A percentile compares a stretch with the other conserved stretches of the same genome.
These are phyloP conservation scores for Lagenidium giganteum DNA, from an alignment of 352 stramenopile genomes.

Conservation along the genomic window DNA sequence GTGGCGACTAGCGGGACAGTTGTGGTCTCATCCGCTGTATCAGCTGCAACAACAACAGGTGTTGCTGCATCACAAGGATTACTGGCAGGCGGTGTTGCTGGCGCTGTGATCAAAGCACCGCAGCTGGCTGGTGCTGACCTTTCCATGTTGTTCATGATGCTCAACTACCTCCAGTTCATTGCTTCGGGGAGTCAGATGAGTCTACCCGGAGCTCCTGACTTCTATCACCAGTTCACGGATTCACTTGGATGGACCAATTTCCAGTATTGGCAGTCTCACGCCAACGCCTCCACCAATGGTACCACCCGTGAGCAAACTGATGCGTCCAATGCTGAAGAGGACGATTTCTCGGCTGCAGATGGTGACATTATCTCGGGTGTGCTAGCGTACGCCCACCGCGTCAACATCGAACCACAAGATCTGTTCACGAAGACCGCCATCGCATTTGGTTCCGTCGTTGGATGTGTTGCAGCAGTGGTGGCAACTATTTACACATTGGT, in stretches of 20 bases:
- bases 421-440: slow-evolving; percentile 72
- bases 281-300: no score
- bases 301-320: slow-evolving; percentile 4
- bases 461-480: slow-evolving; percentile 45
- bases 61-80: slow-evolving; percentile 22
- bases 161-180: slow-evolving; percentile 74
- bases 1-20: slow-evolving; percentile 28
- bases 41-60: slow-evolving; percentile 10
- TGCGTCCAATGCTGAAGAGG: slow-evolving; percentile 20
- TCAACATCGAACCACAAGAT: slow-evolving; percentile 60
- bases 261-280: no score
- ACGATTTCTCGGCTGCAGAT: slow-evolving; percentile 50
- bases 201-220: slow-evolving; percentile 46
- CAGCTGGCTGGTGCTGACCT: slow-evolving; percentile 30
- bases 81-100: no score
- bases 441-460: slow-evolving; percentile 54
- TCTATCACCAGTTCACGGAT: slow-evolving; percentile 65
- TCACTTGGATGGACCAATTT: slow-evolving; percentile 65
- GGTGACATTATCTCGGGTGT: slow-evolving; percentile 75
- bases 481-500: slow-evolving; percentile 52
- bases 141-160: slow-evolving; percentile 50
- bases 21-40: slow-evolving; percentile 15
- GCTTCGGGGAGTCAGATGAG: slow-evolving; percentile 58
- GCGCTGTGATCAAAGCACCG: no score
- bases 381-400: slow-evolving; percentile 52